Evolutionary conservation across 768 basidiomycete species (phyloP).

Genomic region (Amanita muscaria): DNA sequence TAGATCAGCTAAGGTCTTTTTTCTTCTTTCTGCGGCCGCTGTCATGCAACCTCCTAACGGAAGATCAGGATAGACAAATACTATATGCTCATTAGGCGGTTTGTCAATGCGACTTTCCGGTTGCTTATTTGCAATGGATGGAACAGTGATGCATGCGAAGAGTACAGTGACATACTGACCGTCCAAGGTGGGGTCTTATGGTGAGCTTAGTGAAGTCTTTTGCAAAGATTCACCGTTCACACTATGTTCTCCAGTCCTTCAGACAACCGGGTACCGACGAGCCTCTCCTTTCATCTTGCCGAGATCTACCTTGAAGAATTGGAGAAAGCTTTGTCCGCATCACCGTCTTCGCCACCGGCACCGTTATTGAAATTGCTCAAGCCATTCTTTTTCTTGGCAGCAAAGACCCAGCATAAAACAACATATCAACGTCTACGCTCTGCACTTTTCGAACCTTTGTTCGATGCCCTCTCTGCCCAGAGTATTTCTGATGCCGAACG

Average conservation of each 20-base stretch:
- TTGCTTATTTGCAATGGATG: conserved; percentile 67
- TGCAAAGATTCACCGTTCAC: conserved; percentile 3
- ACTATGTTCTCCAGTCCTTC: conserved; percentile 37
- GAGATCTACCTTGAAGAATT: conserved; percentile 91
- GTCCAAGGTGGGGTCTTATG: conserved; percentile 73
- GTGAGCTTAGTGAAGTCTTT: conserved; percentile 33
- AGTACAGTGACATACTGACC: conserved; percentile 64
- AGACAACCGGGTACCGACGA: conserved; percentile 65
- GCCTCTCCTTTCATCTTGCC: conserved; percentile 77
- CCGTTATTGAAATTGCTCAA: conserved; percentile 25
- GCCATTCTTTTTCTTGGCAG: conserved; percentile 69
- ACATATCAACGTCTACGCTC: conserved; percentile 70
- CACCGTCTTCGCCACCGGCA: conserved; percentile 40
- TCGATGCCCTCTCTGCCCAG: conserved; percentile 38
- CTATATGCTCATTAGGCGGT: conserved; percentile 88
- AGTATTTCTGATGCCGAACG: conserved; percentile 28
- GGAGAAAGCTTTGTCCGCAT: conserved; percentile 46
- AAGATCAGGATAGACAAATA: conserved; percentile 85
- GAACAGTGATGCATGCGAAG: conserved; percentile 43
- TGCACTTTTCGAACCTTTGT: conserved; percentile 60
- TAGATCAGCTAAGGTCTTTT: conserved; percentile 79
- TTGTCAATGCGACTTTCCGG: conserved; percentile 78
- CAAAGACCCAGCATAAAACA: conserved; percentile 51
- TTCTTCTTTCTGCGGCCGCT: neutral
- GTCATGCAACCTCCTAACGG: conserved; percentile 10